phyloP scores from a whole-genome alignment of 2,329 filamentous ascomycete species.

The Alternaria triticimaculans region DNA sequence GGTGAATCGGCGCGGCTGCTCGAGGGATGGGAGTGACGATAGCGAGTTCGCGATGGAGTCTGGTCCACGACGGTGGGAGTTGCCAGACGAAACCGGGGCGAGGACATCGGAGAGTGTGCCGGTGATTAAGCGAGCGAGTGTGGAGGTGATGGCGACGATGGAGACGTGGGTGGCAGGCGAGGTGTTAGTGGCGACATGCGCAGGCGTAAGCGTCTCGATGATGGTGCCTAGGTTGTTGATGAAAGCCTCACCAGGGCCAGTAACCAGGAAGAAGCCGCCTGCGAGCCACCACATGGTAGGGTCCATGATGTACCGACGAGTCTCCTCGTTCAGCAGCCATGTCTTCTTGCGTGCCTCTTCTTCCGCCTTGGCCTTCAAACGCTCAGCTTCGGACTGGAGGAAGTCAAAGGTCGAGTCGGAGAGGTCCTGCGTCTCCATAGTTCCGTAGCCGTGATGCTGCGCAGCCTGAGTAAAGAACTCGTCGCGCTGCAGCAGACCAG shows the following conservation, averaged over 20 bases:
- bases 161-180: constrained; percentile 88
- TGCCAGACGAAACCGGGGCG: constrained; percentile 62
- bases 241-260: constrained; percentile 95
- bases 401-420: constrained; percentile 57
- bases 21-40: constrained; percentile 40
- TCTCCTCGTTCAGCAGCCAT: constrained; percentile 91
- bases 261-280: constrained; percentile 87
- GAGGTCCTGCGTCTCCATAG: constrained; percentile 58
- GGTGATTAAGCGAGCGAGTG: constrained; percentile 85
- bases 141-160: constrained; percentile 89
- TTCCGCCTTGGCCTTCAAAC: constrained; percentile 55
- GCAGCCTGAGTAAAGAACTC: constrained; percentile 70
- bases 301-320: constrained; percentile 81
- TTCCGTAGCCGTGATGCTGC: constrained; percentile 67
- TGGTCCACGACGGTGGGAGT: constrained; percentile 63
- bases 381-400: constrained; percentile 53
- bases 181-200: constrained; percentile 63
- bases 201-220: constrained; percentile 79
- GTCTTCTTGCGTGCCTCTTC: constrained; percentile 77
- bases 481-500: constrained; percentile 79
- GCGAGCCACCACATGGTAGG: constrained; percentile 96
- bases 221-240: constrained; percentile 97
- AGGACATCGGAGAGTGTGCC: constrained; percentile 88
- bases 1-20: constrained; percentile 51
- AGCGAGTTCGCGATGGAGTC: constrained; percentile 52